phyloP scores from a whole-genome alignment of 2,329 filamentous ascomycete species.

The Colletotrichum sp. region DNA sequence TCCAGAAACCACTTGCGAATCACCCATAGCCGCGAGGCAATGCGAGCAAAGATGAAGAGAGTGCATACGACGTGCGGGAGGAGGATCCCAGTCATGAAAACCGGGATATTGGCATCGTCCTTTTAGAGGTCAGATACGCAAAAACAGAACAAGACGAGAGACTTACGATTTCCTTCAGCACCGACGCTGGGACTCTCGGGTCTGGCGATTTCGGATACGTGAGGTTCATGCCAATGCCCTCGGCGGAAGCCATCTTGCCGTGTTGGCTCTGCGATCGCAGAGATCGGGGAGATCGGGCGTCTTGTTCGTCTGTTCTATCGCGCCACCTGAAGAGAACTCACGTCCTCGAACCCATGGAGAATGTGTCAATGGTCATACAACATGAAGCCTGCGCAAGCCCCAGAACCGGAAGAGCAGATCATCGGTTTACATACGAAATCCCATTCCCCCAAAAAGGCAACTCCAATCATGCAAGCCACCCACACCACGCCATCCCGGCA shows the following conservation, averaged over 20 bases:
- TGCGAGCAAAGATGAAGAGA: conserved; percentile 30
- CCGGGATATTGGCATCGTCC: conserved; percentile 24
- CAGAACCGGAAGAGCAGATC: not conserved
- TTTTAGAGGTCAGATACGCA: not conserved
- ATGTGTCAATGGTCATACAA: not conserved
- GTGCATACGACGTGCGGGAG: conserved; percentile 37
- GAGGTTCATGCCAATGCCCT: not conserved
- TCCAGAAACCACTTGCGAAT: conserved; percentile 37
- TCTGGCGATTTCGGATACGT: not conserved
- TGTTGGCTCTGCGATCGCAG: not conserved
- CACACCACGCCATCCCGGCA: not conserved
- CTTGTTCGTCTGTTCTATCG: not conserved
- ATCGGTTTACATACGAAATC: not conserved
- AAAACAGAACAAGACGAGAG: not conserved
- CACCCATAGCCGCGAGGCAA: conserved; percentile 31
- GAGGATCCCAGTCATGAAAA: conserved; percentile 33
- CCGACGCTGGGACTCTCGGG: not conserved
- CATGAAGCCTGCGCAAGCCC: not conserved
- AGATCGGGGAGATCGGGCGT: not conserved
- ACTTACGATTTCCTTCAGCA: conserved; percentile 4
- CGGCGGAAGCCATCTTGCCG: not conserved
- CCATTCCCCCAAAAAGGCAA: not conserved
- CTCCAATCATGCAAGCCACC: not conserved
- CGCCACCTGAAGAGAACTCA: not conserved
- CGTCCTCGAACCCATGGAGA: not conserved